Evolutionary conservation across 1,284 basidiomycete species (phyloP), one percentile per base, ranked within the genome.

Genomic region (Inonotus hispidus): DNA sequence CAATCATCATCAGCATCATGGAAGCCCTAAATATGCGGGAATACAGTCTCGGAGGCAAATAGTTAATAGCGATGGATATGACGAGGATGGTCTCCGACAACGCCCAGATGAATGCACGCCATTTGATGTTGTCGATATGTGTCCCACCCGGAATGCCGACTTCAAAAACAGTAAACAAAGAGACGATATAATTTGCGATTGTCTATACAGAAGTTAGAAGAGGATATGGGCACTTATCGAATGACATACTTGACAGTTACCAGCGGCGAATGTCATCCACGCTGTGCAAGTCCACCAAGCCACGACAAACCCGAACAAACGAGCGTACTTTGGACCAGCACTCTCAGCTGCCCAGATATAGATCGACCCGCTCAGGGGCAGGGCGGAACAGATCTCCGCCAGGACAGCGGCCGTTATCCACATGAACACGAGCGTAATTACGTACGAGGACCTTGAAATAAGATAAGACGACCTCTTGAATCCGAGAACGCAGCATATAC

Each of bases 331-430:
- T 13, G 85, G 85, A 2, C 92, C 92, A 3, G 90, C 92, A 66
- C 90, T 91, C 69, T 92, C 92, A 29, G 91, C 92, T 0, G 90
- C 88, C 92, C 92, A 94, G 61, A 93, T 85, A 72, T 94, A 94
- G 71, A 94, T 93, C 7, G 90, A 93, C 7, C 92, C 92, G 59
- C 89, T 92, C 47, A 93, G 73, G 2, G 92, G 92, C 19, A 93
- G 75, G 1, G 90, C 90, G 41, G 91, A 93, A 71, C 91, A 93
- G 52, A 93, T 84, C 70, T 95, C 92, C 23, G 92, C 92, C 35
- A 95, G 77, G 38, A 93, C 87, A 11, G 83, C 85, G 2, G 92
- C 92, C 3, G 90, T 93, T 59, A 94, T 91, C 68, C 80, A 81
- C 89, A 91, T 92, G 72, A 92, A 90, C 47, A 92, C 71, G 70